Evolutionary conservation across 2,329 filamentous ascomycete species (phyloP), one percentile per base, ranked within the genome.

Genomic region (Microsporum ferrugineum): DNA sequence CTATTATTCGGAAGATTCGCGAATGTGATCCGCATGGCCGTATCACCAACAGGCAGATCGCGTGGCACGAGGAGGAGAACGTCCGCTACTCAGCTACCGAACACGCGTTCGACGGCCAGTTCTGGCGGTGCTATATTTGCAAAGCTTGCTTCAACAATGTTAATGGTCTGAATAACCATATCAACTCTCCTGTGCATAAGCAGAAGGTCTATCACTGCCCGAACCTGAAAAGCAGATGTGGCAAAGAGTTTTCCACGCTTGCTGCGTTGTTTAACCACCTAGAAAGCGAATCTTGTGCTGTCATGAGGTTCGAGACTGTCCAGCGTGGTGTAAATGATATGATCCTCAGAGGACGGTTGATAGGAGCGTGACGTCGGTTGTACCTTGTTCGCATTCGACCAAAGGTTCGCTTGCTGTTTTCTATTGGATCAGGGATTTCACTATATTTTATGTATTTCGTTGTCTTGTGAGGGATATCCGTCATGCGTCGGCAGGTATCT

Each of bases 71-170:
- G 0, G 70, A 74, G 41, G 33, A 36, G 3, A 36, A 23, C 14
- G 8, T n/a, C 3, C 31, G 67, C 3, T 76, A 75, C 62, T 64
- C 71, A 5, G 79, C 77, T 1, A 81, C 73, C 0, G 38, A 65
- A 0, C 63, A 61, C 0, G 70, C 79, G 0, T 82, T 72, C 68
- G 83, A 84, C 59, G 76, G 77, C 0, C 0, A 31, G 1, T 64
- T 12, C 0, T 84, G 73, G 68, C 76, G 80, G 65, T 85, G 82
- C 71, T 80, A 80, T 62, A 63, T 86, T 2, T 87, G 84, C 66
- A 69, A 77, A 27, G 69, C 71, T 7, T 33, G 66, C 0, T 86
- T 83, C 63, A 58, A 31, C 0, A 61, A 57, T 79, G 0, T 70
- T 66, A 0, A 23, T 10, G 33, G 51, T n/a, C 51, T 36, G 12